These are phyloP conservation scores for Alternaria sp. DNA, from an alignment of 2,329 filamentous ascomycete genomes.

Conservation along the genomic window DNA sequence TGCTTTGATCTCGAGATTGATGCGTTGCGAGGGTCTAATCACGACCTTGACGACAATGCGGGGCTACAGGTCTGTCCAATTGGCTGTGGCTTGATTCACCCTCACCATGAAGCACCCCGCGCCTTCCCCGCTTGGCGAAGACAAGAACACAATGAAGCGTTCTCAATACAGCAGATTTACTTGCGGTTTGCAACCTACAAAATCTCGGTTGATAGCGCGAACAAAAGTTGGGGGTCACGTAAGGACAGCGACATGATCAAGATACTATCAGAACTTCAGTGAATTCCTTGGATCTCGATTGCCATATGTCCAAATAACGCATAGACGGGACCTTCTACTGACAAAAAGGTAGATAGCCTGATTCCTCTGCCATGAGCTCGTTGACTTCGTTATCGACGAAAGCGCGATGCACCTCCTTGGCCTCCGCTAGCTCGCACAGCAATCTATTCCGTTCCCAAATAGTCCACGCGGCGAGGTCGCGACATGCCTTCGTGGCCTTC, in stretches of 20 bases:
- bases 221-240: neutral
- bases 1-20: neutral
- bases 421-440: neutral
- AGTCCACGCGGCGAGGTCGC: conserved; percentile 9
- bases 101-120: neutral
- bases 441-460: conserved; percentile 7
- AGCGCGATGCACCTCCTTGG: neutral
- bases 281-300: too few species aligned
- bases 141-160: too few species aligned
- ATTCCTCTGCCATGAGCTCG: conserved; percentile 1
- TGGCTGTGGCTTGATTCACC: neutral
- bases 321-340: neutral
- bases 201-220: neutral
- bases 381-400: neutral
- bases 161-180: too few species aligned
- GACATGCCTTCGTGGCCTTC: neutral
- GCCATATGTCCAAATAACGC: too few species aligned
- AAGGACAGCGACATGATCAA: neutral
- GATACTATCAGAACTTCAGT: neutral
- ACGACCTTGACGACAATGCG: neutral
- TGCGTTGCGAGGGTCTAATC: neutral
- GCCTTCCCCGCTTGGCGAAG: neutral
- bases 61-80: neutral
- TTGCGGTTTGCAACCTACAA: neutral
- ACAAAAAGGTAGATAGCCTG: neutral